phyloP scores from a whole-genome alignment of 2,329 filamentous ascomycete genomes.

The Cladobotryum mycophilum region DNA sequence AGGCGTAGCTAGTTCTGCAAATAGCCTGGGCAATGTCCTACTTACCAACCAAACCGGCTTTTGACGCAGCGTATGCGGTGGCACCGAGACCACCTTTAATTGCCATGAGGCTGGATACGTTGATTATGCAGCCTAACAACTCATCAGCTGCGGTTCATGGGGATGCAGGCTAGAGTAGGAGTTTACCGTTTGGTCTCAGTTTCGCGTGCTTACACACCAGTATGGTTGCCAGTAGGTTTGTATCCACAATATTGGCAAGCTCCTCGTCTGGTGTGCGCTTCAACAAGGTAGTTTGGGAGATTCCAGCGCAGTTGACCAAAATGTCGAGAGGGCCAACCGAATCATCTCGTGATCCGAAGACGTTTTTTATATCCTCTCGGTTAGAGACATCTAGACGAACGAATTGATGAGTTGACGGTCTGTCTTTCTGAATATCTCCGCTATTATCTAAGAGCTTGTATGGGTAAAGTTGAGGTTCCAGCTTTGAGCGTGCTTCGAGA shows the following conservation, averaged over 20 bases:
- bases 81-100: conserved; percentile 63
- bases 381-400: conserved; percentile 28
- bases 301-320: conserved; percentile 74
- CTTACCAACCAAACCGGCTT: conserved; percentile 69
- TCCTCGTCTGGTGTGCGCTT: conserved; percentile 43
- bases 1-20: conserved; percentile 8
- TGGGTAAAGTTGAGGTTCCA: conserved; percentile 26
- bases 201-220: conserved; percentile 48
- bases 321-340: conserved; percentile 41
- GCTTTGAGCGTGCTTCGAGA: conserved; percentile 37
- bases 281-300: conserved; percentile 61
- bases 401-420: conserved; percentile 26
- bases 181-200: conserved; percentile 26
- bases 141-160: neutral
- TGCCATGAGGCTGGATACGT: conserved; percentile 71
- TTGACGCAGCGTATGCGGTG: conserved; percentile 69
- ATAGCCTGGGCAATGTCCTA: conserved; percentile 7
- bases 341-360: conserved; percentile 19
- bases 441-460: conserved; percentile 13
- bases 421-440: neutral
- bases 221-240: conserved; percentile 65
- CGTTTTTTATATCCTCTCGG: conserved; percentile 22
- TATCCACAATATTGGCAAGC: conserved; percentile 55
- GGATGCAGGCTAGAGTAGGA: neutral
- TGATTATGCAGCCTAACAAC: conserved; percentile 62